Percentiles rank a stretch among this genome's conserved stretches.
These are phyloP conservation scores for Gossypium stocksii DNA, from an alignment of 345 rosid genomes.

Conservation along the genomic window DNA sequence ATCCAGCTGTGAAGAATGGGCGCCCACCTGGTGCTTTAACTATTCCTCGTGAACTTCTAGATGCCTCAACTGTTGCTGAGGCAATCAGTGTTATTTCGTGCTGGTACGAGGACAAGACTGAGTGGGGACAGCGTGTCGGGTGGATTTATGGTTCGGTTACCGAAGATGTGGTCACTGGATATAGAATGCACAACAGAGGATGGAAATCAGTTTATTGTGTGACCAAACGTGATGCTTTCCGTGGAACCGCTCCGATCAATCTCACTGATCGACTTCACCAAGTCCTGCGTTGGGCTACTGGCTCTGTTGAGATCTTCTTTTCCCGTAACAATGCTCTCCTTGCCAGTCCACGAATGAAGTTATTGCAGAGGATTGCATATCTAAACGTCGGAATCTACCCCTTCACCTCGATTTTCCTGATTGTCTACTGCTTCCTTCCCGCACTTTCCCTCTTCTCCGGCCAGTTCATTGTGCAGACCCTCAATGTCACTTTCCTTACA, in stretches of 20 bases:
- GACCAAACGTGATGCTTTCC: constrained; percentile 93
- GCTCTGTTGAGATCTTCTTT: constrained; percentile 95
- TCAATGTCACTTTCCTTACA: constrained; percentile 75
- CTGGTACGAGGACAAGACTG: constrained; percentile 99
- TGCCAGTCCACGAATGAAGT: constrained; percentile 78
- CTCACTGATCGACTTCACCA: constrained; percentile 97
- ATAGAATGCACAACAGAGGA: constrained; percentile 95
- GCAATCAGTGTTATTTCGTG: constrained; percentile 96
- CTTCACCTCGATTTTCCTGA: constrained; percentile 86
- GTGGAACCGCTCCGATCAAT: constrained; percentile 95
- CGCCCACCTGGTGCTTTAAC: constrained; percentile 97
- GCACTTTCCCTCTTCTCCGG: constrained; percentile 97
- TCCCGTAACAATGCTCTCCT: constrained; percentile 91
- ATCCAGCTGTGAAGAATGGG: constrained; percentile 86
- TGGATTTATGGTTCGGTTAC: constrained; percentile 99
- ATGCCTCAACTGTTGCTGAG: constrained; percentile 92
- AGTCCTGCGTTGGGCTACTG: constrained; percentile 97
- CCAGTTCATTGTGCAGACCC: constrained; percentile 80
- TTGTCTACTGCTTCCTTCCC: constrained; percentile 96
- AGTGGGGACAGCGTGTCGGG: constrained; percentile 89
- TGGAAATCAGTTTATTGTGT: constrained; percentile 99
- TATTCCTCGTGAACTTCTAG: constrained; percentile 83
- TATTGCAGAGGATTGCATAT: constrained; percentile 88
- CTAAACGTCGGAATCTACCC: constrained; percentile 96
- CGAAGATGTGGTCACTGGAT: constrained; percentile 97